A percentile compares a stretch with the other conserved stretches of the same genome.
Conservation (phyloP, 164 flowering plant species). For the Liquidambar formosana region DNA sequence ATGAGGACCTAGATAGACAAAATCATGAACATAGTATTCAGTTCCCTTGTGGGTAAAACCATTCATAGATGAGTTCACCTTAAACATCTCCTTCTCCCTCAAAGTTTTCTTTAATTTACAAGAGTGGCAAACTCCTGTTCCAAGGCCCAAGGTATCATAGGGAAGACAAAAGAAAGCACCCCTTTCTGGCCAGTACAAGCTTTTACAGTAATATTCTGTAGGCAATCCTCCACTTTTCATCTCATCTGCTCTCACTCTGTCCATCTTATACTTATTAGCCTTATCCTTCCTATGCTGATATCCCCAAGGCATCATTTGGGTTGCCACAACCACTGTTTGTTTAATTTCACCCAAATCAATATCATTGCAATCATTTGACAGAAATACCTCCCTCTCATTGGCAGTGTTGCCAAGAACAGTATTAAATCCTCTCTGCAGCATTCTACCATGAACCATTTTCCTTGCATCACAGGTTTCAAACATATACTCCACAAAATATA, state of each 20-base stretch:
- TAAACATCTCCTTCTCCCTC: constrained; percentile 33
- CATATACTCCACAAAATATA: constrained; percentile 86
- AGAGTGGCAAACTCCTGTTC: constrained; percentile 65
- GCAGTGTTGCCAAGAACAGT: constrained; percentile 86
- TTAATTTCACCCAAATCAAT: constrained; percentile 61
- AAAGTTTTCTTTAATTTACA: constrained; percentile 52
- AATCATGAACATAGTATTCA: constrained; percentile 65
- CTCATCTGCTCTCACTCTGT: constrained; percentile 69
- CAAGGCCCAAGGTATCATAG: constrained; percentile 57
- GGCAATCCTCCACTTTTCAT: constrained; percentile 71
- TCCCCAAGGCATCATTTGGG: constrained; percentile 70
- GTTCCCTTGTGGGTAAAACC: constrained; percentile 53
- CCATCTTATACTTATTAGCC: constrained; percentile 45
- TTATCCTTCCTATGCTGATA: constrained; percentile 70
- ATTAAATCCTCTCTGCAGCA: constrained; percentile 58
- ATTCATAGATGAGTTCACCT: constrained; percentile 35
- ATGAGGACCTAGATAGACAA: constrained; percentile 62
- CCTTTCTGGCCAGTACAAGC: constrained; percentile 81
- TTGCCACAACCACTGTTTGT: constrained; percentile 45
- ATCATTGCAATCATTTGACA: constrained; percentile 70
- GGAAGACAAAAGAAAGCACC: constrained; percentile 80
- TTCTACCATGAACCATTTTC: constrained; percentile 81
- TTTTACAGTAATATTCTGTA: constrained; percentile 76
- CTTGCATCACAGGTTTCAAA: constrained; percentile 54
- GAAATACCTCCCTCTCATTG: constrained; percentile 83